A percentile compares a stretch with the other conserved stretches of the same genome.
Evolutionary conservation across 305 asterid species (phyloP).

Genomic region (Rubia occidens): DNA sequence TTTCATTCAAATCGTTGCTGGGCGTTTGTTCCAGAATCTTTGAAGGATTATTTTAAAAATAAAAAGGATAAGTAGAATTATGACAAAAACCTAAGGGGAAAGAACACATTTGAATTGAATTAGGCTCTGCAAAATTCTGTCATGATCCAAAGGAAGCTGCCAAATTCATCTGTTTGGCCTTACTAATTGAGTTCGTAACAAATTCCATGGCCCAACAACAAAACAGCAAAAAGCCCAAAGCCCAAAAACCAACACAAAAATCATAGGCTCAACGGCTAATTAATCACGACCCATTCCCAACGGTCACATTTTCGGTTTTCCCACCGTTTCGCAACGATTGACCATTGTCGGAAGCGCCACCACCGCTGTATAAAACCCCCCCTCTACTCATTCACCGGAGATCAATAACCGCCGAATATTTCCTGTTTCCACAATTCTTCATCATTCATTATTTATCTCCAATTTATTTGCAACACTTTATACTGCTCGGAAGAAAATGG

Average conservation of each 20-base stretch:
- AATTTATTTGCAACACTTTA: constrained; percentile 7
- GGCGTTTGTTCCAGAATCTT: too few relatives aligned
- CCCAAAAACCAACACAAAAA: not conserved
- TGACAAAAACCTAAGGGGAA: too few relatives aligned
- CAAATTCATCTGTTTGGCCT: too few relatives aligned
- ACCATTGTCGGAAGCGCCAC: constrained; percentile 13
- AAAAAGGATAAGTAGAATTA: too few relatives aligned
- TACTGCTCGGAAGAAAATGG: constrained; percentile 14
- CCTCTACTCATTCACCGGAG: constrained; percentile 16
- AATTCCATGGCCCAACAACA: too few relatives aligned
- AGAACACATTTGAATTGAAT: too few relatives aligned
- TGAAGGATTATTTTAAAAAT: too few relatives aligned
- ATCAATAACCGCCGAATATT: constrained; percentile 1
- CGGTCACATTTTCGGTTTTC: constrained; percentile 29
- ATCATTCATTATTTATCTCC: too few relatives aligned
- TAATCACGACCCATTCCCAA: constrained; percentile 24
- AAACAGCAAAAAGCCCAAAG: not conserved
- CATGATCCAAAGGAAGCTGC: too few relatives aligned
- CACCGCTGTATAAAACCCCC: constrained; percentile 10
- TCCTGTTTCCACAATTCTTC: not conserved
- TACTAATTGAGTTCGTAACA: too few relatives aligned
- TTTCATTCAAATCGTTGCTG: too few relatives aligned
- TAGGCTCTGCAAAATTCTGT: too few relatives aligned
- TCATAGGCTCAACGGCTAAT: not conserved
- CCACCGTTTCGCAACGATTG: constrained; percentile 31